A percentile compares a stretch with the other conserved stretches of the same genome.
Evolutionary conservation across 148 eudicot species (phyloP).

Genomic region (Pouteria glomerata): DNA sequence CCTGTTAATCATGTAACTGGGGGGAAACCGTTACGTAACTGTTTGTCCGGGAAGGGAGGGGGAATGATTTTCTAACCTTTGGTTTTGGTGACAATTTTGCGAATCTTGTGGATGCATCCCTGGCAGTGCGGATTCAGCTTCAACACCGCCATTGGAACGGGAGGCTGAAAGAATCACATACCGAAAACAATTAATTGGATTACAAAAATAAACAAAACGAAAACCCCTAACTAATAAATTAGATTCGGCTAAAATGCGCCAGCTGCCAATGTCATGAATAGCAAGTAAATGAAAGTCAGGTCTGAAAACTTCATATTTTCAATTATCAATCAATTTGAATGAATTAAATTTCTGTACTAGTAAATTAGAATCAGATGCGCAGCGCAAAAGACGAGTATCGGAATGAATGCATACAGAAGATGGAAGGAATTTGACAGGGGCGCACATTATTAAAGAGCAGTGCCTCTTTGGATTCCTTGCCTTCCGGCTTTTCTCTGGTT

Average conservation of each 20-base stretch:
- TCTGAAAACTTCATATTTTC: neutral
- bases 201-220: neutral
- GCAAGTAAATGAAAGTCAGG: neutral
- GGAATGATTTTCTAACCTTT: slow-evolving; percentile 35
- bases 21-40: too few species aligned
- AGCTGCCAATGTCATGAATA: too few species aligned
- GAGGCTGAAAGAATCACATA: slow-evolving; percentile 29
- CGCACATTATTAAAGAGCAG: neutral
- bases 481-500: slow-evolving; percentile 14
- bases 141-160: slow-evolving; percentile 52
- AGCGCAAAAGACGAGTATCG: neutral
- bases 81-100: slow-evolving; percentile 36
- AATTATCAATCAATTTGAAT: neutral
- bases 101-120: slow-evolving; percentile 64
- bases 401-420: neutral
- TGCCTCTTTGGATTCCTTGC: slow-evolving; percentile 51
- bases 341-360: too few species aligned
- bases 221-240: neutral
- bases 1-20: neutral
- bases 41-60: neutral
- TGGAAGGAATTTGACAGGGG: neutral
- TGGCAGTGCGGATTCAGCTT: slow-evolving; percentile 65
- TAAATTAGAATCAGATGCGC: slow-evolving; percentile 4
- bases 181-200: neutral
- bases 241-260: neutral